These are phyloP conservation scores for Stephania yunnanensis DNA, from an alignment of 164 flowering plant genomes.

Conservation along the genomic window DNA sequence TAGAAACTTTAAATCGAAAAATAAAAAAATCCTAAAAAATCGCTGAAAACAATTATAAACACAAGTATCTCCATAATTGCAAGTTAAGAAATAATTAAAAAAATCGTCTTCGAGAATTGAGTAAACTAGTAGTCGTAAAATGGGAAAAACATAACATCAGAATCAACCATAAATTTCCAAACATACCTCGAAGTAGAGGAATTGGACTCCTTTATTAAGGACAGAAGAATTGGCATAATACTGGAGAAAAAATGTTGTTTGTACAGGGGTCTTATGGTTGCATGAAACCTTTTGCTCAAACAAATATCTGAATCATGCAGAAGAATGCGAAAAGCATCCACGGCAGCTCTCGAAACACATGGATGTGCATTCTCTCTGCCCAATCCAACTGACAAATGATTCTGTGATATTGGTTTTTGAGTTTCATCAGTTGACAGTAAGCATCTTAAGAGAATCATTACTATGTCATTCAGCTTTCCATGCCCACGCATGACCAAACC, in stretches of 20 bases:
- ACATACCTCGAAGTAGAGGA: constrained; percentile 48
- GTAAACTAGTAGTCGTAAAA: neutral
- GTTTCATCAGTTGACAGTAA: constrained; percentile 28
- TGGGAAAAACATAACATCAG: neutral
- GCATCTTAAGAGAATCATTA: constrained; percentile 48
- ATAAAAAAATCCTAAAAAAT: too few relatives aligned
- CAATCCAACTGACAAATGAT: constrained; percentile 14
- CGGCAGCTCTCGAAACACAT: constrained; percentile 45
- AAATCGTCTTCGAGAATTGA: neutral
- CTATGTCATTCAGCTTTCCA: constrained; percentile 58
- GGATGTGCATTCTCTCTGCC: constrained; percentile 20
- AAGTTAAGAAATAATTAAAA: neutral
- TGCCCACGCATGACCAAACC: constrained; percentile 94
- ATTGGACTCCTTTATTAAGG: constrained; percentile 41
- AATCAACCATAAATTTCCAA: neutral
- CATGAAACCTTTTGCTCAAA: constrained; percentile 71
- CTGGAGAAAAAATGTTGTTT: constrained; percentile 82
- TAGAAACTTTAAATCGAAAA: too few relatives aligned
- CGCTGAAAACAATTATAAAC: neutral
- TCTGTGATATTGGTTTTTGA: constrained; percentile 14
- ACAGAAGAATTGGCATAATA: constrained; percentile 57
- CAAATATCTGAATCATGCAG: constrained; percentile 75
- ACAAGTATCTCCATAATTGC: neutral
- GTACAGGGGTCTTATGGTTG: constrained; percentile 71
- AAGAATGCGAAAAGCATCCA: constrained; percentile 74